Conservation (phyloP, 2,329 filamentous ascomycete species). For the Clonostachys rosea region DNA sequence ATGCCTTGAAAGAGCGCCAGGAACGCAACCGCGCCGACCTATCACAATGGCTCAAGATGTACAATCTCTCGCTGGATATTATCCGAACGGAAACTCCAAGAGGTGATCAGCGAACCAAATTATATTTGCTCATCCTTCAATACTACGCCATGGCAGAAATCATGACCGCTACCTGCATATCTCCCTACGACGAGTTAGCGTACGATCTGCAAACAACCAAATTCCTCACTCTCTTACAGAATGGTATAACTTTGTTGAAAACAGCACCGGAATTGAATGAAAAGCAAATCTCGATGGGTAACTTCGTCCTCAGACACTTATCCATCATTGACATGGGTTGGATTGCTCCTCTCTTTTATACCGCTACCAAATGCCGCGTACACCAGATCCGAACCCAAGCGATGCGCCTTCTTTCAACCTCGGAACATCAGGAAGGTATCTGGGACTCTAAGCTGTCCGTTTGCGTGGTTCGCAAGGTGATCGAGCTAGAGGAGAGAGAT, state of each 20-base stretch:
- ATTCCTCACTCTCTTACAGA: constrained; percentile 19
- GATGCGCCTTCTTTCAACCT: constrained; percentile 18
- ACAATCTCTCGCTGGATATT: too few species aligned
- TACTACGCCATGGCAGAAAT: constrained; percentile 37
- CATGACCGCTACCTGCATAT: constrained; percentile 29
- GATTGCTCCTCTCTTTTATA: constrained; percentile 37
- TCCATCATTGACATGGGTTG: constrained; percentile 36
- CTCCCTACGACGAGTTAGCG: constrained; percentile 18
- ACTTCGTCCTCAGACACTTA: not conserved
- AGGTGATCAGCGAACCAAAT: too few species aligned
- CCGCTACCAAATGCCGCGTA: constrained; percentile 39
- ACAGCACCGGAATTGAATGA: too few species aligned
- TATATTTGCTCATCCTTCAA: constrained; percentile 18
- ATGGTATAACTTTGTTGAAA: constrained; percentile 11
- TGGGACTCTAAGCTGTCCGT: constrained; percentile 29
- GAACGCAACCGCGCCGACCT: too few species aligned
- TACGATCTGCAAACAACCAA: constrained; percentile 26
- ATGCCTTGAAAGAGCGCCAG: too few species aligned
- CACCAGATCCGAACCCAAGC: constrained; percentile 31
- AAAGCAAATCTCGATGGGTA: not conserved
- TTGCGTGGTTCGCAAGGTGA: constrained; percentile 23
- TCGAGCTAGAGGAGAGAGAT: constrained; percentile 27
- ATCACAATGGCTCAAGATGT: too few species aligned
- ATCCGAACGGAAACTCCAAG: too few species aligned
- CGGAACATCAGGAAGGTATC: constrained; percentile 29